These are phyloP conservation scores for Solanum piurae DNA, from an alignment of 257 asterid species.

Conservation along the genomic window DNA sequence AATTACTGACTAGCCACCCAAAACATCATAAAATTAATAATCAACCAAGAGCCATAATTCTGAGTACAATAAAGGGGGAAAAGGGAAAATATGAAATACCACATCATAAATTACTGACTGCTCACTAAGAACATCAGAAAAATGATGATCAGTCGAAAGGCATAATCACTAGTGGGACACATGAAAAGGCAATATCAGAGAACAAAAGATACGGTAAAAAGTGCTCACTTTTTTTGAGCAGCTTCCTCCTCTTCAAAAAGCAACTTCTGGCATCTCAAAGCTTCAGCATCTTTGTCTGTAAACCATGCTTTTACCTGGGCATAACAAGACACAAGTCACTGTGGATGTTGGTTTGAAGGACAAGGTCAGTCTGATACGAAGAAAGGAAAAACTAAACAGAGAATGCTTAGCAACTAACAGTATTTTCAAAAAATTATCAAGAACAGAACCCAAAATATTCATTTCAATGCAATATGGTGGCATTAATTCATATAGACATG, in stretches of 20 bases:
- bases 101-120: background rate
- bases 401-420: background rate
- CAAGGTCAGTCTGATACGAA: background rate
- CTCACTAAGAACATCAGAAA: background rate
- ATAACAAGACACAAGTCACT: slow-evolving; percentile 11
- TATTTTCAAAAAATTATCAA: background rate
- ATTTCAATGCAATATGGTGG: background rate
- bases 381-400: background rate
- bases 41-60: background rate
- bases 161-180: background rate
- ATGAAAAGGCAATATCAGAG: background rate
- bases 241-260: slow-evolving; percentile 99
- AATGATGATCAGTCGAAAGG: background rate
- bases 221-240: slow-evolving; percentile 56
- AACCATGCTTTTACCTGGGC: slow-evolving; percentile 86
- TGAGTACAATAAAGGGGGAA: background rate
- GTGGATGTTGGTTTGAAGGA: background rate
- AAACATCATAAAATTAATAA: background rate
- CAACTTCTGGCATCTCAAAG: slow-evolving; percentile 87
- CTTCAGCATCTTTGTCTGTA: slow-evolving; percentile 90
- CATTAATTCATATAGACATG: background rate
- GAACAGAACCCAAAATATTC: background rate
- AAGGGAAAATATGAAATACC: background rate
- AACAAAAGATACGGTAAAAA: background rate
- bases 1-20: background rate